Base-by-base conservation (phyloP, 345 rosid genomes). In the Heritiera fomes region DNA sequence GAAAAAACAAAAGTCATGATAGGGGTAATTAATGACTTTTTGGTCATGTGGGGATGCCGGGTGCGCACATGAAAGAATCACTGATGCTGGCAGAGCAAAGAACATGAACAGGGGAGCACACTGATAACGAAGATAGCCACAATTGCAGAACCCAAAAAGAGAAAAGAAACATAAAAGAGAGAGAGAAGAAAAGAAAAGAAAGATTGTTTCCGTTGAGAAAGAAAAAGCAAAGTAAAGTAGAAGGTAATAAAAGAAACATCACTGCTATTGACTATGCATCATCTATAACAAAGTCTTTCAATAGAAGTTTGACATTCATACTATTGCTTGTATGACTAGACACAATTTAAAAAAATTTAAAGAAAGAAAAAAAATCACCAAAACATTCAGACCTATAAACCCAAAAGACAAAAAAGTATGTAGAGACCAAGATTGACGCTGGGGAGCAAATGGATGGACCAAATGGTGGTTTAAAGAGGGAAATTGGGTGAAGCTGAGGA, bases 241-340 rank as follows among this genome's bases (percentile, higher is more conserved):
- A 80, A 75, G 73, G 67, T 66, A 83, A 49, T 7, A 83, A 79
- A 60, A 60, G 78, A 71, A 80, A 83, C 80, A 83, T 71, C 79
- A 76, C 77, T 86, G 82, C 84, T 76, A 78, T 83, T 85, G 67
- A 46, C 83, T 77, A 75, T 82, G 85, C 86, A 83, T 79, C 41
- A 72, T 86, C 83, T 82, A 70, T 78, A 80, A 85, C 78, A 85
- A 81, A 73, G 81, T 56, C 71, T 72, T 71, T 59, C 63, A 73
- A 79, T 64, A 38, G 7, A 17, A 78, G 45, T 70, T 78, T 75
- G 71, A 83, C 81, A 84, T 75, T 78, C 83, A 65, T 75, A 82
- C 82, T 78, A 66, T 81, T 61, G 81, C 66, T 83, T 78, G 83
- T 86, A 82, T 86, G 80, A 61, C 81, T 71, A 80, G 79, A 85